Base-by-base conservation (phyloP, 2,329 filamentous ascomycete genomes). In the Penicillium sp. region DNA sequence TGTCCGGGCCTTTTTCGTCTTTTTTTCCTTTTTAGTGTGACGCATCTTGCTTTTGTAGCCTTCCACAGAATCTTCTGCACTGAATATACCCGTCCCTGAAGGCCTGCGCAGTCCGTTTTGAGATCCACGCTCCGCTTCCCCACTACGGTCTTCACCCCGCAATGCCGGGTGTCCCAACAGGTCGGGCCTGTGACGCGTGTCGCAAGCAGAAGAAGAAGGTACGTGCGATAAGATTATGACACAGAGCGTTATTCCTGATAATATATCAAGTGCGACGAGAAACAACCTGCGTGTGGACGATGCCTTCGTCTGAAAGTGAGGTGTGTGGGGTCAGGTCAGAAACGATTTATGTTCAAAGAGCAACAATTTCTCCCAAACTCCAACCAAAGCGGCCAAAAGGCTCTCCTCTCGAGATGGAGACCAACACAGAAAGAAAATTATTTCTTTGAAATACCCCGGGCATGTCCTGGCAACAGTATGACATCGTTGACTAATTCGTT, bases 141-240 rank as follows among this genome's bases (percentile, higher is more conserved):
- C 50, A 38, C 50, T 49, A 47, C 29, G 50, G 41, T 40, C 37
- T 41, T 9, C 3, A 15, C 6, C n/a, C 38, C 49, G 41, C 52
- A 10, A 82, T 82, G 80, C 78, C 79, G 0, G 80, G 80, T 25
- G 80, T 82, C 18, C 80, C 80, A 23, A 77, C 77, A 9, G 75
- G 77, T 48, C 75, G 76, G 54, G 80, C 77, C 34, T 82, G 80
- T 58, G 77, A 82, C 53, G 77, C 72, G 15, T 82, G 79, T 60
- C 75, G 79, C 34, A 78, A 74, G 58, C 77, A 80, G 58, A 82
- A 81, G 74, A 82, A 82, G 66, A 82, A 81, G 75, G 80, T 79
- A 65, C 15, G 64, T 52, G 23, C 31, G 13, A 29, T 12, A 15
- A 16, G 4, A 6, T 16, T 27, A 4, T n/a, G 32, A 3, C 16